A percentile compares a stretch with the other conserved stretches of the same genome.
These are phyloP conservation scores for Trichoderma koningii DNA, from an alignment of 2,329 filamentous ascomycete species.

Conservation along the genomic window DNA sequence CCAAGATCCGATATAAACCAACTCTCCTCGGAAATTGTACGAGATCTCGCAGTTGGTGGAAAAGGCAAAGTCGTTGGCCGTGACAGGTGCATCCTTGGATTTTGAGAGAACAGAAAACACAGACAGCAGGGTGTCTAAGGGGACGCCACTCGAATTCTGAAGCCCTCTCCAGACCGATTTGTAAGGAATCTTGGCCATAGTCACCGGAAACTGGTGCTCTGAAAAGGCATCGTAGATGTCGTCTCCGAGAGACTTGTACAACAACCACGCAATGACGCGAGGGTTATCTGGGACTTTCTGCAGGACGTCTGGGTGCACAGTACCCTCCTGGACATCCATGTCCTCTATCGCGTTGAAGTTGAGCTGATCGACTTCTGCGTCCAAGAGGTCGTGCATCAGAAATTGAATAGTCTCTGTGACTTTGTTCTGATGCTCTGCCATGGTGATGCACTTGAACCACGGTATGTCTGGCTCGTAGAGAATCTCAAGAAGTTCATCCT, in stretches of 20 bases:
- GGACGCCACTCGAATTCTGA: constrained; percentile 25
- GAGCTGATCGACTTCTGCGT: background rate
- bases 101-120: constrained; percentile 30
- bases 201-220: constrained; percentile 32
- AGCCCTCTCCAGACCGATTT: constrained; percentile 37
- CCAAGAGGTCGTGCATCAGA: constrained; percentile 28
- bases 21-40: constrained; percentile 34
- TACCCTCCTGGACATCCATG: constrained; percentile 15
- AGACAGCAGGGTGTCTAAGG: constrained; percentile 28
- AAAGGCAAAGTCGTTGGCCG: constrained; percentile 25
- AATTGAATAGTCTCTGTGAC: constrained; percentile 32
- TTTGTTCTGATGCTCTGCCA: constrained; percentile 11
- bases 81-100: constrained; percentile 2
- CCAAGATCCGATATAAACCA: constrained; percentile 37
- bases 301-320: constrained; percentile 30
- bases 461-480: constrained; percentile 42
- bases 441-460: constrained; percentile 41
- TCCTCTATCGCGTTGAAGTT: constrained; percentile 28
- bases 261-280: constrained; percentile 33
- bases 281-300: constrained; percentile 28
- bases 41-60: constrained; percentile 34
- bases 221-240: constrained; percentile 28
- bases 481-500: constrained; percentile 36
- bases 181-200: constrained; percentile 28
- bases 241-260: constrained; percentile 13